Base-by-base conservation (phyloP, 805 yeast species). In the Monosporozyma unispora region DNA sequence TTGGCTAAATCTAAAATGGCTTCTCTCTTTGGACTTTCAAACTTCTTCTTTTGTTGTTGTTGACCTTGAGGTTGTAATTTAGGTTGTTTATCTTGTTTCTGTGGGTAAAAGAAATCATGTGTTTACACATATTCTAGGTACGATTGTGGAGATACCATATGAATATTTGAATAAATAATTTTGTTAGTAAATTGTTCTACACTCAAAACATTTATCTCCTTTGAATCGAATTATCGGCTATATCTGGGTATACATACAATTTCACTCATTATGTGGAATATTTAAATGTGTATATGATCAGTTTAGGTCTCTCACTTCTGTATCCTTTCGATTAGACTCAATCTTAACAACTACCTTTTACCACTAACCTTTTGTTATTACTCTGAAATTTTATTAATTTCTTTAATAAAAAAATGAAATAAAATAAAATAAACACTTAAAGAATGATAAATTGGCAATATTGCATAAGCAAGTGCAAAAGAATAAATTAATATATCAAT, bases 21-120 rank as follows among this genome's bases (percentile, higher is more conserved):
- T 54, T 90, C 96, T 68, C 88, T 84, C 71, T 85, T 86, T 35
- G 97, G 98, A 12, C 88, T 81, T 57, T 82, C 88, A 56, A 73
- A 64, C 55, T 70, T 70, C 52, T 66, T 68, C 54, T 59, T 63
- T 45, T 63, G 66, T 41, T 57, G 62, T 31, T 31, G 35, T 31
- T 31, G 35, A 14, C 16, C 35, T 31, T 31, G 35, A 31, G 35
- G 35, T 46, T 59, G 57, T 38, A 54, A 46, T 31, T 59, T 53
- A 46, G 52, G 44, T 54, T 58, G 57, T 41, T 45, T 35, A 4
- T 45, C 22, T 29, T 38, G 25, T 16, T 23, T 39, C 42, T 39
- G 38, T 37, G n/a, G n/a, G n/a, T n/a, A n/a, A n/a, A n/a, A n/a
- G n/a, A n/a, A n/a, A n/a, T n/a, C n/a, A n/a, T n/a, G n/a, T n/a